Percentiles rank a stretch among this genome's conserved stretches.
Conservation (phyloP, 495 filamentous ascomycete species). For the Podospora pseudocomata region DNA sequence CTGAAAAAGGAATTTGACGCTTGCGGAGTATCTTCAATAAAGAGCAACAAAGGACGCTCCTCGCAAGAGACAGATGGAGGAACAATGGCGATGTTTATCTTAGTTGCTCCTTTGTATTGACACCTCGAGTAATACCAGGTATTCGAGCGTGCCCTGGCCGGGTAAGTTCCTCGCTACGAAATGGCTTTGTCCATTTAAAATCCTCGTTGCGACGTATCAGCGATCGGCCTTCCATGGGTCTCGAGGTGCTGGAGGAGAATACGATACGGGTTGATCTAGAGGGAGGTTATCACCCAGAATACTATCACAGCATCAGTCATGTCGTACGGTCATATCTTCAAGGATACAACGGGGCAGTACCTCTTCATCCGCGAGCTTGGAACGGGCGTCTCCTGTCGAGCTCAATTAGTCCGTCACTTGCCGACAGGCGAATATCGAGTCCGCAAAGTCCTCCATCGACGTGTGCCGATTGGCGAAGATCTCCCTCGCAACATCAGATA, state of each 20-base stretch:
- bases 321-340: conserved; percentile 4
- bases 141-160: not conserved
- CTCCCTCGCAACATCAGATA: not conserved
- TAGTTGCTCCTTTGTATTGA: not conserved
- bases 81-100: not conserved
- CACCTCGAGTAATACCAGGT: not conserved
- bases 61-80: not conserved
- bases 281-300: not conserved
- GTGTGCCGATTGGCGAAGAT: not conserved
- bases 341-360: not conserved
- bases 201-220: not conserved
- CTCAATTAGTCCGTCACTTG: conserved; percentile 7
- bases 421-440: not conserved
- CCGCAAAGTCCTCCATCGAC: conserved; percentile 8
- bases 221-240: not conserved
- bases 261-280: not conserved
- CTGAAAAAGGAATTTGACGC: too few species aligned
- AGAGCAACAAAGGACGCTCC: not conserved
- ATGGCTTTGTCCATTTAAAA: too few species aligned
- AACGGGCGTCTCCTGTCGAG: not conserved
- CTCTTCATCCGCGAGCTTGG: not conserved
- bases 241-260: not conserved
- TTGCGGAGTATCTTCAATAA: not conserved
- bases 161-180: too few species aligned
- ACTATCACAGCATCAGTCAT: not conserved